Evolutionary conservation across 2,329 filamentous ascomycete genomes (phyloP), one percentile per base, ranked within the genome.

Genomic region (Tolypocladium cylindrosporum): DNA sequence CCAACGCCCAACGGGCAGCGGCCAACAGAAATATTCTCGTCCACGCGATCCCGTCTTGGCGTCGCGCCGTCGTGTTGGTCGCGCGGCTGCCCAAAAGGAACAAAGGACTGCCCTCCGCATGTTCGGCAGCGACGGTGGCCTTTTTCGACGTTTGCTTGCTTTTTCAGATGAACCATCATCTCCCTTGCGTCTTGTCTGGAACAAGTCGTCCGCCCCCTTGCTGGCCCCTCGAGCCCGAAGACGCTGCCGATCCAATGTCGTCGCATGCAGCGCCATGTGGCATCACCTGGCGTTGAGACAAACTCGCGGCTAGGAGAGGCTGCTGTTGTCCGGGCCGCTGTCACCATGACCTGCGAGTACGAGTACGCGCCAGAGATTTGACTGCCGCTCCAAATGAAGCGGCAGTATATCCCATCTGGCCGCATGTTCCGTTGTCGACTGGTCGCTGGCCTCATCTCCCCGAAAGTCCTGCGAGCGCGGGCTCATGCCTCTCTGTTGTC

Each of bases 161-260:
- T 52, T 52, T 52, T 52, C 31, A 37, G 16, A 19, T 52, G 48
- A 52, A 55, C 54, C 39, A 55, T 55, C 54, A 55, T 55, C 54
- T 57, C 57, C 59, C 57, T 59, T 52, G 51, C 57, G 16, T 61
- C 41, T 19, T 54, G 42, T 24, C 39, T 59, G 9, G 43, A 50
- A 27, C 55, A 21, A 19, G 34, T 57, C 36, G 55, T 52, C 51
- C 19, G 40, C 57, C 48, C 55, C 57, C 36, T 57, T 42, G 34
- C 34, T 39, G 27, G 27, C 37, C 34, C 34, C 21, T 21, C 58
- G 52, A 27, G 13, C 24, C 13, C 52, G 34, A 43, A 9, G 6
- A n/a, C 6, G 41, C n/a, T 42, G 42, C 55, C 52, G 36, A 36
- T 31, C 36, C 13, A 19, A 34, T 11, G 21, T 9, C 27, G 14